A percentile compares a stretch with the other conserved stretches of the same genome.
phyloP scores from a whole-genome alignment of 2,329 filamentous ascomycete genomes.

The Orbilia oligospora region DNA sequence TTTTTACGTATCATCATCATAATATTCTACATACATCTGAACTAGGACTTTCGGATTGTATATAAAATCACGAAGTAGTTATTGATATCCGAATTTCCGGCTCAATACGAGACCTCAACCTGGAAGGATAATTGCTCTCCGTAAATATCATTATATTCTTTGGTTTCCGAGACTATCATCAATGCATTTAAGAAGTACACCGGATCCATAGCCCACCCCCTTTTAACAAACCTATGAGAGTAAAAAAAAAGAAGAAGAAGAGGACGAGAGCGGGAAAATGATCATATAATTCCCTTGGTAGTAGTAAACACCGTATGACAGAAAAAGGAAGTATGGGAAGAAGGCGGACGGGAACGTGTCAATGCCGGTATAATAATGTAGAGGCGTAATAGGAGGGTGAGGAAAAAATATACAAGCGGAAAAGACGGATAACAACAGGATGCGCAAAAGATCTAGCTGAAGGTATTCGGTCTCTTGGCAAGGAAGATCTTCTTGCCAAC shows the following conservation, averaged over 20 bases:
- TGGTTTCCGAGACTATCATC: constrained; percentile 61
- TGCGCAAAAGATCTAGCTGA: constrained; percentile 81
- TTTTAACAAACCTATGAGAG: constrained; percentile 47
- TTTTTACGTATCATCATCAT: neutral
- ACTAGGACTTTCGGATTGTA: no score
- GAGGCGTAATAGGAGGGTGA: constrained; percentile 47
- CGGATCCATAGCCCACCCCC: constrained; percentile 58
- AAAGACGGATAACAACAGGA: constrained; percentile 47
- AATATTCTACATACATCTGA: neutral
- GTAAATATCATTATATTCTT: constrained; percentile 61
- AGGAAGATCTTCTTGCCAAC: constrained; percentile 91
- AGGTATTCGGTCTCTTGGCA: constrained; percentile 93
- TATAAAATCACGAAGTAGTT: no score
- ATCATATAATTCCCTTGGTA: constrained; percentile 46
- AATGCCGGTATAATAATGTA: constrained; percentile 60
- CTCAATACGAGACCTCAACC: neutral
- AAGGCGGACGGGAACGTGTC: constrained; percentile 35
- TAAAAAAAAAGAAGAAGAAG: constrained; percentile 52
- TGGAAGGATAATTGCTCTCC: constrained; percentile 37
- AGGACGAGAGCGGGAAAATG: constrained; percentile 38
- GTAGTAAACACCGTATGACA: constrained; percentile 56
- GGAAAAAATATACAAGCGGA: constrained; percentile 60
- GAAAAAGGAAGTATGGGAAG: constrained; percentile 40
- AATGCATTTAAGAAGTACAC: constrained; percentile 61
- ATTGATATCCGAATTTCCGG: neutral